Conservation (phyloP, 345 rosid species). For the Bretschneidera sinensis region DNA sequence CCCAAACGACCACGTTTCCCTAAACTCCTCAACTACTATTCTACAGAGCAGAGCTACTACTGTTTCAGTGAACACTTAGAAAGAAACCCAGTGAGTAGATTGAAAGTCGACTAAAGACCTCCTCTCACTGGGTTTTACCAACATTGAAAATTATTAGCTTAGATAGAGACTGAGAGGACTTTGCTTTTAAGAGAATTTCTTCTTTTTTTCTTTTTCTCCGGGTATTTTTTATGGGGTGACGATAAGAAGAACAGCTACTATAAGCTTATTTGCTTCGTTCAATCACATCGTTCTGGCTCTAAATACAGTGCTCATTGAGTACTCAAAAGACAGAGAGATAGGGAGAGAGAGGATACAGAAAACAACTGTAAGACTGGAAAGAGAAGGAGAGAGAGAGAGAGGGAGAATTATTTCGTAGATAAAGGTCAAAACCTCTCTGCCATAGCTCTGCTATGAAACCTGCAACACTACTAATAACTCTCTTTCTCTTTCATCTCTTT, state of each 20-base stretch:
- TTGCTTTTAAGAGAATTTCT: background rate
- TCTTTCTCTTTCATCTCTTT: slow-evolving; percentile 16
- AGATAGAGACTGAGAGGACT: slow-evolving; percentile 8
- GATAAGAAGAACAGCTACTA: too few relatives aligned
- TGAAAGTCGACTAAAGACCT: slow-evolving; percentile 4
- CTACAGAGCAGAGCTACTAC: slow-evolving; percentile 8
- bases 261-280: too few relatives aligned
- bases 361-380: slow-evolving; percentile 6
- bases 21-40: background rate
- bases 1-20: slow-evolving; percentile 19
- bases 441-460: slow-evolving; percentile 36
- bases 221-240: slow-evolving; percentile 6
- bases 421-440: slow-evolving; percentile 52
- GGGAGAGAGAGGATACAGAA: slow-evolving; percentile 17
- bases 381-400: slow-evolving; percentile 15
- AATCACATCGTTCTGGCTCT: slow-evolving; percentile 68
- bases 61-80: background rate
- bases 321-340: slow-evolving; percentile 27
- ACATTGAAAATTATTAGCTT: slow-evolving; percentile 25
- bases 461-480: slow-evolving; percentile 38
- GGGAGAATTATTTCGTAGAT: slow-evolving; percentile 36
- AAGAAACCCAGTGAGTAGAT: slow-evolving; percentile 10
- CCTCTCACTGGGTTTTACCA: slow-evolving; percentile 12
- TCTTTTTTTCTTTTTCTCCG: too few relatives aligned
- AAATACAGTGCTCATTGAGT: slow-evolving; percentile 41